These are phyloP conservation scores for Globisporangium yorkense DNA, from an alignment of 352 stramenopile species.

Conservation along the genomic window DNA sequence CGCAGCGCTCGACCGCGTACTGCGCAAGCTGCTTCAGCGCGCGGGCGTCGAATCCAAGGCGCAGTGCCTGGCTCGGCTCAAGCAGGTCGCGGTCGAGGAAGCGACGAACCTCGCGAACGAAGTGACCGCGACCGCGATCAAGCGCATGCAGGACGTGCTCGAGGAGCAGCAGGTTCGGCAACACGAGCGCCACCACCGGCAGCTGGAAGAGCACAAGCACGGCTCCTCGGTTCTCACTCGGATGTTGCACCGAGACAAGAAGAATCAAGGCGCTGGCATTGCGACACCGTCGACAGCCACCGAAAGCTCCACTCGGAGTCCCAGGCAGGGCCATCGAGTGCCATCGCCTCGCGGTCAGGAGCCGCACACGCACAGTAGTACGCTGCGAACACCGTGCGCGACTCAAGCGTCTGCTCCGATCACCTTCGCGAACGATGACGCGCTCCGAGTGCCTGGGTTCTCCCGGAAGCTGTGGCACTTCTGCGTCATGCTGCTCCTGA, in stretches of 20 bases:
- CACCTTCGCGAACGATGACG: neutral
- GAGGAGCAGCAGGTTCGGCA: slow-evolving; percentile 10
- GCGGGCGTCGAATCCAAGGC: slow-evolving; percentile 2
- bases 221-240: slow-evolving; percentile 20
- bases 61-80: slow-evolving; percentile 13
- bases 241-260: neutral
- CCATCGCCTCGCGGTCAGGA: neutral
- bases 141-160: slow-evolving; percentile 24
- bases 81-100: slow-evolving; percentile 19
- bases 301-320: neutral
- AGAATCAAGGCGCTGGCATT: neutral
- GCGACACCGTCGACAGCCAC: neutral
- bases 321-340: neutral
- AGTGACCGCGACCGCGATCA: slow-evolving; percentile 19
- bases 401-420: neutral
- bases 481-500: slow-evolving; percentile 41
- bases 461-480: slow-evolving; percentile 58
- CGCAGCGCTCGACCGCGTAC: neutral
- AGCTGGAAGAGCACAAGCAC: slow-evolving; percentile 9
- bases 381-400: neutral
- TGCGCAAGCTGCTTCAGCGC: slow-evolving; percentile 3
- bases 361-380: neutral
- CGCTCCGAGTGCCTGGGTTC: slow-evolving; percentile 27
- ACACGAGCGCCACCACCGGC: slow-evolving; percentile 1
- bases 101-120: slow-evolving; percentile 17